These are phyloP conservation scores for Phytophthora sojae DNA, from an alignment of 352 stramenopile genomes.

Conservation along the genomic window DNA sequence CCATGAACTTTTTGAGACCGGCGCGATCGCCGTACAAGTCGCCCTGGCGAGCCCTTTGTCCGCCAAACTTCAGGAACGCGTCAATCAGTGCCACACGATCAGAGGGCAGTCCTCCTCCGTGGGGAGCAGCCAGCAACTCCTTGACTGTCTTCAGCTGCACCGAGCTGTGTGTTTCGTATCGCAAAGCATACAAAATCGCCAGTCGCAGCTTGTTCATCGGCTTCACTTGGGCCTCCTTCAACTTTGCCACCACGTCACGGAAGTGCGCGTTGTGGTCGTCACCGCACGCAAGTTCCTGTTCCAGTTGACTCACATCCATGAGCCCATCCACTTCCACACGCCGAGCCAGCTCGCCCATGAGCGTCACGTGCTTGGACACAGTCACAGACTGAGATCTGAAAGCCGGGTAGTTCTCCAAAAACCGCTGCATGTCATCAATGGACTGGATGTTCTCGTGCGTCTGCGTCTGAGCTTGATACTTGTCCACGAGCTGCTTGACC, in stretches of 20 bases:
- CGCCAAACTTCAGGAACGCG: slow-evolving; percentile 76
- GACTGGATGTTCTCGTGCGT: slow-evolving; percentile 89
- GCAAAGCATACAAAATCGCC: slow-evolving; percentile 97
- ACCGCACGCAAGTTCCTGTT: slow-evolving; percentile 92
- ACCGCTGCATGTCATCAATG: slow-evolving; percentile 99
- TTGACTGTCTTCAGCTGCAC: slow-evolving; percentile 86
- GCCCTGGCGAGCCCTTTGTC: slow-evolving; percentile 62
- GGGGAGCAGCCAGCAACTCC: slow-evolving; percentile 58
- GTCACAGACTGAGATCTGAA: slow-evolving; percentile 96
- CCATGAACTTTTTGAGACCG: slow-evolving; percentile 90
- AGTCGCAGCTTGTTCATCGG: slow-evolving; percentile 98
- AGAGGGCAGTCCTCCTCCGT: slow-evolving; percentile 44
- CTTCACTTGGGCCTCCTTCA: slow-evolving; percentile 90
- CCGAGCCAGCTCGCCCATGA: slow-evolving; percentile 98
- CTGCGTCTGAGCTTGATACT: slow-evolving; percentile 86
- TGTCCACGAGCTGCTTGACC: slow-evolving; percentile 96
- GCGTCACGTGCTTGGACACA: slow-evolving; percentile 99
- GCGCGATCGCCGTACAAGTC: slow-evolving; percentile 85
- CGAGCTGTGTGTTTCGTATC: slow-evolving; percentile 95
- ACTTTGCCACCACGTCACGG: slow-evolving; percentile 79
- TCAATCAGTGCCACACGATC: slow-evolving; percentile 73
- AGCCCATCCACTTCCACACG: slow-evolving; percentile 96
- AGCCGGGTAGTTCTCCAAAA: slow-evolving; percentile 98
- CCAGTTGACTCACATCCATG: slow-evolving; percentile 98
- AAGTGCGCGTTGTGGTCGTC: slow-evolving; percentile 89